Base-by-base conservation (phyloP, 495 filamentous ascomycete genomes). In the Rostrohypoxylon terebratum region DNA sequence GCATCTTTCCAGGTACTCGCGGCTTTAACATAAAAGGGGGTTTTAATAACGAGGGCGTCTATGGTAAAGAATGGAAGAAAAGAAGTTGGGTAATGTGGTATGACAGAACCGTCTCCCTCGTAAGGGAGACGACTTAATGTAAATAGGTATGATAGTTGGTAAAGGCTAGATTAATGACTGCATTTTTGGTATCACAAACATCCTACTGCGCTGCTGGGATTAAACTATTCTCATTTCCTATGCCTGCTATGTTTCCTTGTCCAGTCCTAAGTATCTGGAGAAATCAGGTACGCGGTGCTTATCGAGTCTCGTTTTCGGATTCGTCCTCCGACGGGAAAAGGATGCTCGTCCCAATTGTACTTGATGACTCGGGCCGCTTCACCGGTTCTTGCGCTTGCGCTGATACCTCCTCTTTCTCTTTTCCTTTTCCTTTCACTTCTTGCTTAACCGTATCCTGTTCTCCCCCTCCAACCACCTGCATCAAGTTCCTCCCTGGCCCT, bases 321-420 rank as follows among this genome's bases (percentile, higher is more conserved):
- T 73, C 71, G 4, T 73, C 71, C 11, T 69, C 65, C 13, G 18
- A 31, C 0, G 71, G 71, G 44, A 73, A 73, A 2, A 73, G 34
- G 16, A 73, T 65, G 11, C 71, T 73, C n/a, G 71, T 68, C 18
- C 54, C 28, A 0, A 69, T 31, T 7, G 65, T 68, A 23, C 28
- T 62, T 20, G 11, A 3, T 9, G 71, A 73, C 5, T 61, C 44
- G 20, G 23, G 25, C 1, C 51, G 16, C 33, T 23, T 28, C 28
- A 11, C 31, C 40, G 1, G 23, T 11, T 14, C 59, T 25, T 25
- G 31, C 16, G 20, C 38, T 28, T 28, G n/a, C 8, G 8, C 36
- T 42, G 21, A 8, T n/a, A 20, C 25, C 14, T 40, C 16, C 44
- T 28, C 31, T 36, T 55, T n/a, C 34, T 25, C 11, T n/a, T 54